A percentile compares a stretch with the other conserved stretches of the same genome.
phyloP scores from a whole-genome alignment of 495 filamentous ascomycete genomes.

The Endocarpon pusillum region DNA sequence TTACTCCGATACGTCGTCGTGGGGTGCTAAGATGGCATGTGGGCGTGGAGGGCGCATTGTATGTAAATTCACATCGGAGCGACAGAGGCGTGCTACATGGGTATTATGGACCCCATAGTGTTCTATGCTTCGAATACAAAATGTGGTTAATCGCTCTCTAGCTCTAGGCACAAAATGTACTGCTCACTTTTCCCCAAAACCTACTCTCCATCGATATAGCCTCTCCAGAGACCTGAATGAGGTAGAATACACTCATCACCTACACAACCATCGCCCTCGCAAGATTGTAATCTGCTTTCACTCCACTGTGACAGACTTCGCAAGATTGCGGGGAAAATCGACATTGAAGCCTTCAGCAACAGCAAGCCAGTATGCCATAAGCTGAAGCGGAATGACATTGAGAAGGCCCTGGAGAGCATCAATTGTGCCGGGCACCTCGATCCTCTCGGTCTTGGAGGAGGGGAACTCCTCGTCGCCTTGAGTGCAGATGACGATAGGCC shows the following conservation, averaged over 20 bases:
- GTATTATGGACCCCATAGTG: too few species aligned
- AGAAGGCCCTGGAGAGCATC: slow-evolving; percentile 90
- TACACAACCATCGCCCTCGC: not conserved
- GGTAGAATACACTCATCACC: not conserved
- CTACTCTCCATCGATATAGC: not conserved
- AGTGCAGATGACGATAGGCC: slow-evolving; percentile 98
- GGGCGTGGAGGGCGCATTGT: too few species aligned
- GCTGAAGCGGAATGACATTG: slow-evolving; percentile 92
- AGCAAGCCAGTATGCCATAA: slow-evolving; percentile 97
- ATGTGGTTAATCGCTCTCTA: too few species aligned
- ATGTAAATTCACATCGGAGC: too few species aligned
- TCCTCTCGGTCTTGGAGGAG: slow-evolving; percentile 75
- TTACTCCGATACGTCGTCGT: too few species aligned
- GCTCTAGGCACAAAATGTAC: not conserved
- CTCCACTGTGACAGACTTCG: slow-evolving; percentile 98
- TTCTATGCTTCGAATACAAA: too few species aligned
- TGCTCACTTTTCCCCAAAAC: not conserved
- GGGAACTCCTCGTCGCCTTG: slow-evolving; percentile 76
- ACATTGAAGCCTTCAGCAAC: slow-evolving; percentile 92
- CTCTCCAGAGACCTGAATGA: not conserved
- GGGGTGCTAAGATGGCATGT: too few species aligned
- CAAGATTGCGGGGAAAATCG: slow-evolving; percentile 92
- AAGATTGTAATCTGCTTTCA: slow-evolving; percentile 34
- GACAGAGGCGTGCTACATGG: too few species aligned
- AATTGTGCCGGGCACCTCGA: slow-evolving; percentile 90